Percentiles rank a stretch among this genome's conserved stretches.
These are phyloP conservation scores for Euphorbia celastroides DNA, from an alignment of 441 rosid genomes.

Conservation along the genomic window DNA sequence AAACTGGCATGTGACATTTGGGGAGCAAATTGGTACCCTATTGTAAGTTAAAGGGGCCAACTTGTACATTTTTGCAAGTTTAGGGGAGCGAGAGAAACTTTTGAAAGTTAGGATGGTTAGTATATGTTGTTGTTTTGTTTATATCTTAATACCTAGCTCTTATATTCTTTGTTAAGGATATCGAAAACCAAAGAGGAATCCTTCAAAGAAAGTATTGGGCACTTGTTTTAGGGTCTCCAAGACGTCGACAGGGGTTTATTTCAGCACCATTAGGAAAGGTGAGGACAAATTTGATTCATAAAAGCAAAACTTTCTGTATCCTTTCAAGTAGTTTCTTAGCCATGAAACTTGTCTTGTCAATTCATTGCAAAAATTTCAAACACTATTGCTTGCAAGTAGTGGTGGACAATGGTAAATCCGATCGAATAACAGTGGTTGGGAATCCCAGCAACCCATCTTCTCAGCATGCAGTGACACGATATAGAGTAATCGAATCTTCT, in stretches of 20 bases:
- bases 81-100: too few relatives aligned
- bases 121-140: constrained; percentile 5
- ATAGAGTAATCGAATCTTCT: constrained; percentile 58
- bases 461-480: constrained; percentile 80
- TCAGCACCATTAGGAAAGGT: constrained; percentile 84
- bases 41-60: too few relatives aligned
- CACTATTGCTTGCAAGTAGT: constrained; percentile 44
- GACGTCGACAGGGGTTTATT: constrained; percentile 52
- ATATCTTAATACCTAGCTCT: not conserved
- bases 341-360: too few relatives aligned
- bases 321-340: not conserved
- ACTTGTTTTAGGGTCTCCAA: constrained; percentile 78
- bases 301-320: not conserved
- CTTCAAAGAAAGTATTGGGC: constrained; percentile 75
- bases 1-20: too few relatives aligned
- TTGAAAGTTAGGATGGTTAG: too few relatives aligned
- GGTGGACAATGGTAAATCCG: constrained; percentile 85
- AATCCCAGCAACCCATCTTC: constrained; percentile 36
- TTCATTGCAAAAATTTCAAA: not conserved
- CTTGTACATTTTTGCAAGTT: too few relatives aligned
- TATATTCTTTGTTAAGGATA: constrained; percentile 33
- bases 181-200: constrained; percentile 34
- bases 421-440: constrained; percentile 65
- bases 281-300: constrained; percentile 17
- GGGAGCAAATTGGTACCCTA: too few relatives aligned